Evolutionary conservation across 78 protist species (phyloP), one percentile per base, ranked within the genome.

Genomic region (Thecamonas trahens): DNA sequence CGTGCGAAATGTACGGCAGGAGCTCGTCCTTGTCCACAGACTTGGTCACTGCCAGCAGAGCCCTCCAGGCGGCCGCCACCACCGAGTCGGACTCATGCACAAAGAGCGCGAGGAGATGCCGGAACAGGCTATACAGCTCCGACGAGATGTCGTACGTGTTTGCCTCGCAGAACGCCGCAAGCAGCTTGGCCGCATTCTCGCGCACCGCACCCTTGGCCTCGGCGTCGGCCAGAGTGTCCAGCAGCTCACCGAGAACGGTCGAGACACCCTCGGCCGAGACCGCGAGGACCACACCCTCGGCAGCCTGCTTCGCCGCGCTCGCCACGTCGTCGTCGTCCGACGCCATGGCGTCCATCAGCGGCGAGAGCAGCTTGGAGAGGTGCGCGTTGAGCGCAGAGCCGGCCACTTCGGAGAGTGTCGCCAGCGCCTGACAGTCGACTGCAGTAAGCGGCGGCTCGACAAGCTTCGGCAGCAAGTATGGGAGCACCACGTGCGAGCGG

Each of bases 381-480:
- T 80, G 83, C 50, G 28, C 28, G 63, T 67, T 24, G 35, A 85
- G 65, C n/a, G 84, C 79, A 39, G 40, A 35, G 29, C 91, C 91
- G 0, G 91, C 80, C n/a, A 75, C 86, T 0, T 26, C 5, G 2
- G 85, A 70, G 31, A 90, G 61, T 28, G 79, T 62, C 9, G 74
- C 78, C 2, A 90, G 75, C 5, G 91, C 91, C 15, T 54, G 59
- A 3, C 80, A 88, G 47, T 75, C 57, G 34, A 67, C 58, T 17
- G 84, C 50, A 1, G 91, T 68, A 53, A 80, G 70, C 7, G 91
- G 91, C 60, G 49, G 76, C n/a, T 47, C 53, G 55, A 70, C 14
- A 6, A 90, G 70, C 58, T 61, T 73, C 28, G 91, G 89, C 35
- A 89, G 42, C 26, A 89, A 47, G 61, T 64, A 83, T 57, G 90